A percentile compares a stretch with the other conserved stretches of the same genome.
Evolutionary conservation across 768 basidiomycete genomes (phyloP).

Genomic region (Leucocoprinus leucothites): DNA sequence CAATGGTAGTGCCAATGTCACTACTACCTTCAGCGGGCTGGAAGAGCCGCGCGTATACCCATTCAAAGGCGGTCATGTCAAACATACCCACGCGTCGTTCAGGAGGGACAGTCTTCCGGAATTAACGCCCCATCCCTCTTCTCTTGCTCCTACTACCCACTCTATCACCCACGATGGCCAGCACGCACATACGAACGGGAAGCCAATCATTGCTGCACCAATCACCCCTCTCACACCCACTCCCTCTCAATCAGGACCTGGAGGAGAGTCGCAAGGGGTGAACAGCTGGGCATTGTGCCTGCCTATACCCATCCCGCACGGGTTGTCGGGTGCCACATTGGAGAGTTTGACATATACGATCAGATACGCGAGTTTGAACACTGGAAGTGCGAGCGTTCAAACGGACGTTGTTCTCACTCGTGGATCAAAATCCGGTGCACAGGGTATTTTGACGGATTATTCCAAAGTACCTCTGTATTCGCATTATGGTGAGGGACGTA

Average conservation of each 20-base stretch:
- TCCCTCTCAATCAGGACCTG: too few species aligned
- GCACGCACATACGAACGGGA: neutral
- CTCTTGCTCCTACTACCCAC: neutral
- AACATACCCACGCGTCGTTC: slow-evolving; percentile 10
- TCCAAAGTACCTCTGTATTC: slow-evolving; percentile 4
- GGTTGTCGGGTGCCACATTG: neutral
- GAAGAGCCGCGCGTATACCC: slow-evolving; percentile 7
- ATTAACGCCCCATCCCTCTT: neutral
- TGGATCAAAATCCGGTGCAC: neutral
- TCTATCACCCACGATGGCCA: neutral
- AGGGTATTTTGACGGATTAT: slow-evolving; percentile 8
- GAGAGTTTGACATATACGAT: slow-evolving; percentile 7
- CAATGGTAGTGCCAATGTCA: neutral
- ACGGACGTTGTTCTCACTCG: slow-evolving; percentile 8
- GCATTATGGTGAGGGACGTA: neutral
- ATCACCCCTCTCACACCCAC: neutral
- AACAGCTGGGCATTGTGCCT: slow-evolving; percentile 7
- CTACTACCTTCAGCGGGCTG: neutral
- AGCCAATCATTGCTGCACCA: too few species aligned
- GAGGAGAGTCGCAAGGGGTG: too few species aligned
- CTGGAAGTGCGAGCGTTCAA: slow-evolving; percentile 6
- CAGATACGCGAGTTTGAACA: slow-evolving; percentile 1
- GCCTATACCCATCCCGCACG: slow-evolving; percentile 4
- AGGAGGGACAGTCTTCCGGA: slow-evolving; percentile 8
- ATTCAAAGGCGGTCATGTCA: slow-evolving; percentile 10